These are phyloP conservation scores for Xenosphaeropsis pyriputrescens DNA, from an alignment of 2,329 filamentous ascomycete genomes.

Conservation along the genomic window DNA sequence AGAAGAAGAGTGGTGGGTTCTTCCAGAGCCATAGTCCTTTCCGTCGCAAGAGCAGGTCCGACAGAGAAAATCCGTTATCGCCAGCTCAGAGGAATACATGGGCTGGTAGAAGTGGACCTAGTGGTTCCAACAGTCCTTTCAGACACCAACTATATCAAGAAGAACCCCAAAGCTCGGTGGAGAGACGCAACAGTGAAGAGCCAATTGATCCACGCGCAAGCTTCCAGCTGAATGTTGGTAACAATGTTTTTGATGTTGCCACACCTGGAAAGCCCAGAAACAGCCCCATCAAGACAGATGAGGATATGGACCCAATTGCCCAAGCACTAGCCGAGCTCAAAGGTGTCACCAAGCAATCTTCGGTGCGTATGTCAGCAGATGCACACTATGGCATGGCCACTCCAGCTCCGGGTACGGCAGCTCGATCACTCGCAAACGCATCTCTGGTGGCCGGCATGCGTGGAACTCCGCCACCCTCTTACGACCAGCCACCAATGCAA, in stretches of 20 bases:
- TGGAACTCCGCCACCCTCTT: slow-evolving; percentile 76
- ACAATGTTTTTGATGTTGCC: slow-evolving; percentile 90
- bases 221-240: slow-evolving; percentile 84
- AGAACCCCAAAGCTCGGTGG: slow-evolving; percentile 17
- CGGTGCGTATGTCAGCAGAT: slow-evolving; percentile 81
- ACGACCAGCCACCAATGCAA: slow-evolving; percentile 59
- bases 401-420: slow-evolving; percentile 43
- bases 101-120: slow-evolving; percentile 21
- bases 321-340: slow-evolving; percentile 86
- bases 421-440: slow-evolving; percentile 21
- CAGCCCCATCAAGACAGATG: slow-evolving; percentile 27
- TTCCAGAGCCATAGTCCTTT: slow-evolving; percentile 92
- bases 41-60: slow-evolving; percentile 73
- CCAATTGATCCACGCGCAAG: slow-evolving; percentile 85
- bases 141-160: slow-evolving; percentile 25
- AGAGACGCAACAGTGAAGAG: slow-evolving; percentile 45
- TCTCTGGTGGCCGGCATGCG: slow-evolving; percentile 41
- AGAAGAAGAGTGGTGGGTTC: slow-evolving; percentile 70
- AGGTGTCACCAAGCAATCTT: slow-evolving; percentile 68
- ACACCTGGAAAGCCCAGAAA: slow-evolving; percentile 49
- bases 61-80: slow-evolving; percentile 41
- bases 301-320: slow-evolving; percentile 77
- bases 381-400: slow-evolving; percentile 88
- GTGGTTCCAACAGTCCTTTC: slow-evolving; percentile 10
- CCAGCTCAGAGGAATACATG: slow-evolving; percentile 42